Evolutionary conservation across 306 rosid genomes (phyloP), one percentile per base, ranked within the genome.

Genomic region (Cucurbita ficifolia): DNA sequence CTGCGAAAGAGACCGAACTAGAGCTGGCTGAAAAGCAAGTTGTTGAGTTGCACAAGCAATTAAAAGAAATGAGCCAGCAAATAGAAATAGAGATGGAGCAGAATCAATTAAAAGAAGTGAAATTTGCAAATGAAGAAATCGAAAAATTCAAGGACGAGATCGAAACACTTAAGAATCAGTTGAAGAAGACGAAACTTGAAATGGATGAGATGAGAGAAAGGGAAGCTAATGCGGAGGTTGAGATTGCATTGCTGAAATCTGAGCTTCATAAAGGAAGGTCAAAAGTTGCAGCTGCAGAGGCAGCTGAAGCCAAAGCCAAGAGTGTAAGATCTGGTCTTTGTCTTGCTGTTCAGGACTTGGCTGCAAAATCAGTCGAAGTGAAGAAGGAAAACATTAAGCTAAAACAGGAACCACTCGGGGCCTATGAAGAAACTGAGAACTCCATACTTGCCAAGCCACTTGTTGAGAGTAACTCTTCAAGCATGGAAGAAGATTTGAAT

Each of bases 191-290:
- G 24, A 79, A 76, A 76, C 65, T 48, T 14, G 86, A 88, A 72
- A 38, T 77, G 78, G 78, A 79, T 75, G 83, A 70, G 84, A 56
- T 74, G 4, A 82, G 39, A 62, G 81, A 60, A 36, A 79, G 52
- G 52, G 89, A 81, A 53, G 67, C 73, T 22, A 81, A 76, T 53
- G 79, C 89, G 35, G 79, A 79, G 42, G 80, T 83, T 53, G 89
- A 89, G 82, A 79, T 85, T 54, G 86, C 96, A 48, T 29, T 83
- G 75, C 70, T 86, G 79, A 81, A 80, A 72, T 87, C 92, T 40
- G 87, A 86, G 77, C 79, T 92, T 63, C 85, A 85, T 48, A 80
- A 68, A 72, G 75, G 74, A 19, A 82, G 81, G 79, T 65, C 83
- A 52, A 42, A 76, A 67, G 13, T 50, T 57, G 78, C 83, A 14